Evolutionary conservation across 768 basidiomycete genomes (phyloP), one percentile per base, ranked within the genome.

Genomic region (Paxillus involutus): DNA sequence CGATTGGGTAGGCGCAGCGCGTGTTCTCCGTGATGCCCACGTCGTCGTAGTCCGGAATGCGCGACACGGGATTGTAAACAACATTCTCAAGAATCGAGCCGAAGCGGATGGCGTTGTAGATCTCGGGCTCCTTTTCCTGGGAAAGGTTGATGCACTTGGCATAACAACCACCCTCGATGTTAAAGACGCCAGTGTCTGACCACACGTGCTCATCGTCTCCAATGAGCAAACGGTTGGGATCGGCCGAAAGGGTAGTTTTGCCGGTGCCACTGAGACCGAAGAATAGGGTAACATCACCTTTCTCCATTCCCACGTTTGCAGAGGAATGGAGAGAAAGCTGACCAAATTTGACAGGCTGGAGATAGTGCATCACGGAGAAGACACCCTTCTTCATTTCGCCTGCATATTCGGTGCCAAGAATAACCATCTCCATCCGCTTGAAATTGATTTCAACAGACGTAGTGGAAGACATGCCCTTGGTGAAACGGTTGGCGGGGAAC

Each of bases 321-420:
- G 94, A 97, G 2, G 96, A 98, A 78, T 99, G 97, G 51, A 99
- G 85, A 21, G 94, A 97, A 50, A 99, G 84, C 71, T 98, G 94
- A 49, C 94, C 94, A 67, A 97, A 98, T 71, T 97, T 98, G 79
- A 98, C 88, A 6, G 97, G 97, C 79, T 96, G 94, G 56, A 99
- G 82, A 73, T 98, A 99, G 76, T 99, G 96, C 96, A 99, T 99
- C 63, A 99, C 94, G 42, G 90, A 93, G 80, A 99, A 99, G 71
- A 99, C 92, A 68, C 97, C 97, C 85, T 99, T 99, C 80, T 99
- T 99, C 97, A 99, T 99, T 79, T 99, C 94, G 47, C 94, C 94
- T 30, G 94, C 94, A 67, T 98, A 98, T 70, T 98, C 94, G 26
- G 94, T 96, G 51, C 91, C 96, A 63, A 99, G 91, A 67, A 99